phyloP scores from a whole-genome alignment of 768 basidiomycete species.

The Holtermannia corniformis region DNA sequence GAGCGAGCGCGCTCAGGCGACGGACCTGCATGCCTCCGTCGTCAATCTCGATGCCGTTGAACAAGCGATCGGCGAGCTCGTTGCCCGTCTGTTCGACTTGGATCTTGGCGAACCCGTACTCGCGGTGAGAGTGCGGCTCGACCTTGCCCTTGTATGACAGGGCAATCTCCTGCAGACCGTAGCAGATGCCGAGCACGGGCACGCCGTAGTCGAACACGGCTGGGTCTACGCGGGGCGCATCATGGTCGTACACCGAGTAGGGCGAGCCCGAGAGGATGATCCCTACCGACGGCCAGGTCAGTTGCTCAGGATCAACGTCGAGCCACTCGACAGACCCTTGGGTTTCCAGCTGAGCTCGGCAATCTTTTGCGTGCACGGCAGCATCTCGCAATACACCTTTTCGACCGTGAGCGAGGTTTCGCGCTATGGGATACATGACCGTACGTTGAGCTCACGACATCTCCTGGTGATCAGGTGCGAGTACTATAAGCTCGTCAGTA shows the following conservation, averaged over 20 bases:
- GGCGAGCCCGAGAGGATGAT: constrained; percentile 97
- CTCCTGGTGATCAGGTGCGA: constrained; percentile 94
- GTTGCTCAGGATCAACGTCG: too few species aligned
- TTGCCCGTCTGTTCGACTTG: constrained; percentile 57
- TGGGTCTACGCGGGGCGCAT: constrained; percentile 88
- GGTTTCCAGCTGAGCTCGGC: constrained; percentile 84
- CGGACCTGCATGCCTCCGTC: constrained; percentile 75
- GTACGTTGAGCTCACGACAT: constrained; percentile 90
- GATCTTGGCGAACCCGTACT: constrained; percentile 86
- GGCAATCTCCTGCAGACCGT: constrained; percentile 93
- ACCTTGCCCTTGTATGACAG: constrained; percentile 78
- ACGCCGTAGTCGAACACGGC: constrained; percentile 71
- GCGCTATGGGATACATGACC: constrained; percentile 1
- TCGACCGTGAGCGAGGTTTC: neutral
- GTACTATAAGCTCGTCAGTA: constrained; percentile 50
- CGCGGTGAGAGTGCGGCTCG: constrained; percentile 75
- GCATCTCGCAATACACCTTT: constrained; percentile 74
- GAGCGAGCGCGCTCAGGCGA: neutral
- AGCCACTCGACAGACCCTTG: constrained; percentile 59
- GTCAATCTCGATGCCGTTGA: constrained; percentile 57
- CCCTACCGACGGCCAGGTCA: constrained; percentile 48
- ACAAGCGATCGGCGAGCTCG: constrained; percentile 60
- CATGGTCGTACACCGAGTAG: constrained; percentile 91
- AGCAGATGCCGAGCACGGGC: constrained; percentile 93
- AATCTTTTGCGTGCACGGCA: constrained; percentile 90